Percentiles rank a stretch among this genome's conserved stretches.
Conservation (phyloP, 192 early-diverging fungal genomes). For the Mortierella claussenii region DNA sequence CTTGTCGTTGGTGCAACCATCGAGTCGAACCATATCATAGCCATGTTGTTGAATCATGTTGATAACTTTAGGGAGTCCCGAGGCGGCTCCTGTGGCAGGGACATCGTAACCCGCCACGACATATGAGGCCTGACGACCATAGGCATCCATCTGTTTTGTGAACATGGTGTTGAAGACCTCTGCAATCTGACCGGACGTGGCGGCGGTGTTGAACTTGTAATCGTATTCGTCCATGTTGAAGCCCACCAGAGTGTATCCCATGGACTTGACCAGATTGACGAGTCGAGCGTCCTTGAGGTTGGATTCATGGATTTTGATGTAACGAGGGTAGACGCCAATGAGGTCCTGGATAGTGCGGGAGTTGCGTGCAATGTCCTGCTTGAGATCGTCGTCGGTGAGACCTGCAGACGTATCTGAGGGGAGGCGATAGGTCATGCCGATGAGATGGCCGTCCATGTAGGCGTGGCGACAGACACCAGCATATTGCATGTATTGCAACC, state of each 20-base stretch:
- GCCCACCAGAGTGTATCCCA: conserved; percentile 57
- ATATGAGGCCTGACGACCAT: conserved; percentile 59
- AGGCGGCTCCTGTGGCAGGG: conserved; percentile 57
- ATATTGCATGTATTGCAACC: conserved; percentile 64
- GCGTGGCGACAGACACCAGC: conserved; percentile 60
- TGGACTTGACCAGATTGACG: conserved; percentile 44
- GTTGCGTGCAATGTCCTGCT: conserved; percentile 53
- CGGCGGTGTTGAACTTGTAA: conserved; percentile 58
- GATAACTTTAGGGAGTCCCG: conserved; percentile 55
- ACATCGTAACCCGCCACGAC: conserved; percentile 62
- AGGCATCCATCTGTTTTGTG: conserved; percentile 57
- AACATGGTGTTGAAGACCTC: conserved; percentile 56
- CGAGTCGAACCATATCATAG: conserved; percentile 64
- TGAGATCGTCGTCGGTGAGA: conserved; percentile 52
- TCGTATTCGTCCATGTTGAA: conserved; percentile 64
- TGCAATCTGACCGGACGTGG: conserved; percentile 42
- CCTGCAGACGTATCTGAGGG: conserved; percentile 55
- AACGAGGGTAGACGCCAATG: conserved; percentile 62
- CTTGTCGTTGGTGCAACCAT: conserved; percentile 62
- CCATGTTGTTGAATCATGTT: conserved; percentile 55
- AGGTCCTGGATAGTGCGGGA: conserved; percentile 59
- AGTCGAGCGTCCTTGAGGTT: conserved; percentile 55
- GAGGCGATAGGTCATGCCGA: conserved; percentile 66
- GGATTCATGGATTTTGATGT: conserved; percentile 61
- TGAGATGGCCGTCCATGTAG: conserved; percentile 62